Conservation (phyloP, 345 rosid species). For the Camelina neglecta region DNA sequence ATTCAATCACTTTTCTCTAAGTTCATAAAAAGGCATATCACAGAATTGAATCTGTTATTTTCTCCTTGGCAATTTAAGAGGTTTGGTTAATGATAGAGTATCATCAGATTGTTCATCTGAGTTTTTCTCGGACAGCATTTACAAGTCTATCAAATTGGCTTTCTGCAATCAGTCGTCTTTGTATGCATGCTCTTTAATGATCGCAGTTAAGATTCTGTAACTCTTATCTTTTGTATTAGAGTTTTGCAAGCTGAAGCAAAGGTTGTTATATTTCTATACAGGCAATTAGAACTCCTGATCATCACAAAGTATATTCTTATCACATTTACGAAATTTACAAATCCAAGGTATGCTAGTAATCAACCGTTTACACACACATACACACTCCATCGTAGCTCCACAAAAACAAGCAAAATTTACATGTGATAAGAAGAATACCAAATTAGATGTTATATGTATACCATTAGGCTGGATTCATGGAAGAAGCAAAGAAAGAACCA, state of each 20-base stretch:
- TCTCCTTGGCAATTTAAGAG: background rate
- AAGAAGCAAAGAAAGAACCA: conserved; percentile 1
- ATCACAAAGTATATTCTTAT: conserved; percentile 1
- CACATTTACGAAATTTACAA: conserved; percentile 26
- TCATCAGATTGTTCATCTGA: conserved; percentile 20
- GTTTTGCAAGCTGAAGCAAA: conserved; percentile 26
- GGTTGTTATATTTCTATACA: conserved; percentile 12
- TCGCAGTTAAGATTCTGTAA: background rate
- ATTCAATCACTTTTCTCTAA: conserved; percentile 6
- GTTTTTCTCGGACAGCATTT: background rate
- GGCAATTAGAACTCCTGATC: conserved; percentile 21
- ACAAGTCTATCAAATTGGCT: background rate
- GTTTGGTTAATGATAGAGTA: background rate
- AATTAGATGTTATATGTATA: background rate
- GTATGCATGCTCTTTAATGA: conserved; percentile 25
- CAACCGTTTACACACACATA: conserved; percentile 19
- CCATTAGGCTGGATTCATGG: background rate
- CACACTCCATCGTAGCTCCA: conserved; percentile 1
- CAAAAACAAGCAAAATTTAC: conserved; percentile 14
- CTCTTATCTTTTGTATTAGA: conserved; percentile 6
- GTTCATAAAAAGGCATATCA: conserved; percentile 10
- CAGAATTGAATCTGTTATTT: background rate
- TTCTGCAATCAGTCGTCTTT: conserved; percentile 1
- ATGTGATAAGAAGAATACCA: conserved; percentile 7
- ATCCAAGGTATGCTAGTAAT: conserved; percentile 14